Evolutionary conservation across 2,329 filamentous ascomycete genomes (phyloP).

Genomic region (Fusarium anguioides): DNA sequence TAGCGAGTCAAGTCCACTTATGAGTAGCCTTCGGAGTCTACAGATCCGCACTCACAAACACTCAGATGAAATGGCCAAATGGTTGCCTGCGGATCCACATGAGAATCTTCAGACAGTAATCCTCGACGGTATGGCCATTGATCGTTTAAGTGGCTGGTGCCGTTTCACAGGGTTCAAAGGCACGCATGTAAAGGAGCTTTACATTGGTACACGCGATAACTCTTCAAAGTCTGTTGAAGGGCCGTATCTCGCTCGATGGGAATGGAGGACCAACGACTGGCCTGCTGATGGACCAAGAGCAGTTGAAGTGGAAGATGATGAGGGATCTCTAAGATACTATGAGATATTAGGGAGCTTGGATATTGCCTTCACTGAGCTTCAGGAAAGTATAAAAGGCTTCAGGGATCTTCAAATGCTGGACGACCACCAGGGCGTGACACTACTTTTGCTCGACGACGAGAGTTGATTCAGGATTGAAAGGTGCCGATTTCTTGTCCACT

Average conservation of each 20-base stretch:
- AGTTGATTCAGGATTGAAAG: conserved; percentile 12
- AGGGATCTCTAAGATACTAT: neutral
- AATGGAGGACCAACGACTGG: conserved; percentile 14
- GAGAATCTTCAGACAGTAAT: neutral
- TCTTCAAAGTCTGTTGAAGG: neutral
- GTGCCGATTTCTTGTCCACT: conserved; percentile 2
- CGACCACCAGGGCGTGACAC: neutral
- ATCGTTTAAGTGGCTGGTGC: neutral
- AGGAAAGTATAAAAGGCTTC: neutral
- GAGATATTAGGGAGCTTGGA: neutral
- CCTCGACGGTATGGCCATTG: conserved; percentile 4
- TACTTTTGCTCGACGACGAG: conserved; percentile 13
- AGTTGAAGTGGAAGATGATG: neutral
- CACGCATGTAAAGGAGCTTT: conserved; percentile 5
- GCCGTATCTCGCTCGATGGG: neutral
- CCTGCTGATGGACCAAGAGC: neutral
- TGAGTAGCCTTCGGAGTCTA: neutral
- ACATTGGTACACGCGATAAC: neutral
- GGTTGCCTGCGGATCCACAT: neutral
- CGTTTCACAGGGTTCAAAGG: neutral
- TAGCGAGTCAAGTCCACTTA: neutral
- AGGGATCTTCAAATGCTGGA: conserved; percentile 6
- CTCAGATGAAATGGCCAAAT: neutral
- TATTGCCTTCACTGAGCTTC: neutral
- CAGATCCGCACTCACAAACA: neutral